Evolutionary conservation across 2,329 filamentous ascomycete species (phyloP), one percentile per base, ranked within the genome.

Genomic region (Ophiocordyceps robertsii): DNA sequence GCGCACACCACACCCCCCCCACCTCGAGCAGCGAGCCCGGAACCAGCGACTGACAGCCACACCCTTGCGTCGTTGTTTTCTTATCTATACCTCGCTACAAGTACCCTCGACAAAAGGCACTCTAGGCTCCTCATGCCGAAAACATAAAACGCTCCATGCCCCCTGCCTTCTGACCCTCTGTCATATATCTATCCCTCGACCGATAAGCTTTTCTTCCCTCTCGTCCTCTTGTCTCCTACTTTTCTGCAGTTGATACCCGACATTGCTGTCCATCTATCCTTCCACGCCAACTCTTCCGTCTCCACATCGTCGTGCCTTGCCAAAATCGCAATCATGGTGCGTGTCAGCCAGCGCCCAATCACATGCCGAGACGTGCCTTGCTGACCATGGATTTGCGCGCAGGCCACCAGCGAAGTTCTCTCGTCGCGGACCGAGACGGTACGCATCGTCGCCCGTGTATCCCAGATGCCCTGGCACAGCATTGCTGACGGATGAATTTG

Each of bases 361-460:
- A 27, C 24, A 27, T 27, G 24, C 9, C 24, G n/a, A 27, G 24
- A 16, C n/a, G 7, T 13, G 31, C 6, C 12, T 14, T 17, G 32
- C 31, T 37, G 24, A 37, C 40, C 4, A 3, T 24, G 14, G 4
- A 6, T 31, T 13, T 35, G 10, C 32, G 29, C 30, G 27, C 41
- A 58, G 56, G 54, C 57, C 46, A 51, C 49, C 44, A 52, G 52
- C 42, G 49, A 53, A 44, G 46, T 53, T 42, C 48, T 57, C 37
- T 46, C 49, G 42, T 59, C 57, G 45, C 51, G 49, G 47, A 56
- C 55, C 44, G 61, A 62, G 41, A 64, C 55, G 49, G 59, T 62
- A 56, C 50, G 58, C 6, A 27, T 9, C 24, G 24, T 27, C 24
- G 24, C 24, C 24, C 24, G 9, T 6, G 3, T 19, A 4, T 19